Percentiles rank a stretch among this genome's conserved stretches.
phyloP scores from a whole-genome alignment of 2,329 filamentous ascomycete genomes.

The Colletotrichum caudatum region DNA sequence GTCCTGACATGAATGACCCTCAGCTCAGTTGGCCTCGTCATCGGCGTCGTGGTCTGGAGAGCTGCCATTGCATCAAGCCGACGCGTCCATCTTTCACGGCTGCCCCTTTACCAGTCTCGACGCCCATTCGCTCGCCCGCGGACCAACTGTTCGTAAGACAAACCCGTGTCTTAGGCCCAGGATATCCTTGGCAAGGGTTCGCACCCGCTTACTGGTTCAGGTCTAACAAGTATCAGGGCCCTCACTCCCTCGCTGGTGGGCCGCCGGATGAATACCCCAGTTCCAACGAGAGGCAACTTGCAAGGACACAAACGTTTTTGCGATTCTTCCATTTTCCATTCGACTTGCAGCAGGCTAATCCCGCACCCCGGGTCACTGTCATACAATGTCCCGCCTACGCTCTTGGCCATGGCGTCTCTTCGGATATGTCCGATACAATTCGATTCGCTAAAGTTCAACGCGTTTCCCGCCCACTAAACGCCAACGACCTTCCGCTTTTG shows the following conservation, averaged over 20 bases:
- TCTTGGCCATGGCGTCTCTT: background rate
- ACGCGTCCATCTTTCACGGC: slow-evolving; percentile 26
- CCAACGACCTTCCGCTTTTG: slow-evolving; percentile 28
- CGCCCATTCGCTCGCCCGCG: too few species aligned
- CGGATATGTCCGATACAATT: background rate
- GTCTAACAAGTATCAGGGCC: too few species aligned
- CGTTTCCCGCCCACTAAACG: background rate
- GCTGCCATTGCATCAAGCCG: background rate
- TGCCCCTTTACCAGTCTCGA: background rate
- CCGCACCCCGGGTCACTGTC: background rate
- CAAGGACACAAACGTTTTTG: background rate
- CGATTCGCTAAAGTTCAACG: background rate
- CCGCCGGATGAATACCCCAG: too few species aligned
- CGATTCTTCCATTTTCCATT: background rate
- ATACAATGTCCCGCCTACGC: background rate
- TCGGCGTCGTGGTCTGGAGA: slow-evolving; percentile 15
- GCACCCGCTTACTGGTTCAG: background rate
- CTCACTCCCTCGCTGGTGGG: too few species aligned
- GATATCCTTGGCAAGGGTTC: background rate
- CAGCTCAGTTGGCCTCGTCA: slow-evolving; percentile 28
- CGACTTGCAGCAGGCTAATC: background rate
- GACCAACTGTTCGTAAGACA: background rate
- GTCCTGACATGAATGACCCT: background rate
- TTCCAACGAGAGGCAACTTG: background rate
- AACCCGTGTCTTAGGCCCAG: background rate